Evolutionary conservation across 2,329 filamentous ascomycete genomes (phyloP), one percentile per base, ranked within the genome.

Genomic region (Beauveria sp.): DNA sequence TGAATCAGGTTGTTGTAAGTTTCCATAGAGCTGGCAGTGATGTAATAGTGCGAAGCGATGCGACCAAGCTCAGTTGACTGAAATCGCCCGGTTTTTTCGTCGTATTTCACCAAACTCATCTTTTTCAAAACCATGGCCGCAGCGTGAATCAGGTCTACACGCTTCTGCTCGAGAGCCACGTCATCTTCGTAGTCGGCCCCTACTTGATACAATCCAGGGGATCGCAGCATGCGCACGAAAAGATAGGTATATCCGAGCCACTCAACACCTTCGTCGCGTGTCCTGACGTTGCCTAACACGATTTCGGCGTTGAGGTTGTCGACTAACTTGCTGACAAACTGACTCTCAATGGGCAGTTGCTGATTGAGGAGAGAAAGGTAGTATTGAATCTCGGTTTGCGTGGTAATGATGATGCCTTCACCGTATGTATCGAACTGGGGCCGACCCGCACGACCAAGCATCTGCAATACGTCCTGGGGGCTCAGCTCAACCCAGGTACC

Each of bases 171-270:
- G 41, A 99, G 77, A 2, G 90, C 88, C 55, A 89, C 89, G 66
- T 99, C 94, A 61, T 96, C 88, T 68, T 96, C 92, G 68, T 97
- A 99, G 68, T 99, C 96, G 12, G 92, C 87, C 5, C 94, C 94
- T 55, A 99, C 94, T 70, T 94, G 93, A 72, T 99, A 99, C 14
- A 99, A 78, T 0, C 91, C 93, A 41, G 94, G 94, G 2, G 93
- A 97, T 34, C 94, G 88, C 64, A 99, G 83, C 94, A 99, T 99
- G 55, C 94, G 90, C 59, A 99, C 91, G 70, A 96, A 99, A 20
- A 99, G 85, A 73, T 99, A 99, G 0, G 93, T 97, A 74, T 99
- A 99, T 14, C 94, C 93, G 40, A 99, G 84, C 94, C 94, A 99
- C 71, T 99, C 92, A n/a, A 99, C 94, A 67, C 90, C 94, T 71